phyloP scores from a whole-genome alignment of 2,329 filamentous ascomycete species.

The Plenodomus biglobosus region DNA sequence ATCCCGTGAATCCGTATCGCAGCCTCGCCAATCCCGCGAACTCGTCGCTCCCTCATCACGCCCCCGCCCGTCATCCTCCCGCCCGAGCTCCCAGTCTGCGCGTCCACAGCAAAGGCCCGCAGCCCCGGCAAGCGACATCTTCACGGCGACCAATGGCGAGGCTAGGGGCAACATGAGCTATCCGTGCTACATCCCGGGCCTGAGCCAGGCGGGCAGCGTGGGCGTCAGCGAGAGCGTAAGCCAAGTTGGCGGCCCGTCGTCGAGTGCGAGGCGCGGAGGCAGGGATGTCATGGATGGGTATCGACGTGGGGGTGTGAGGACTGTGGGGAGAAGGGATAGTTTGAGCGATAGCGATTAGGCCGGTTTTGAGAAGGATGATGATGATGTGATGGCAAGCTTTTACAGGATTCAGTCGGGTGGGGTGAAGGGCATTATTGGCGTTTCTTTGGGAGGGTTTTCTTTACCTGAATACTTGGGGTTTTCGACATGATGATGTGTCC shows the following conservation, averaged over 20 bases:
- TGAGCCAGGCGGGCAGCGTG: slow-evolving; percentile 47
- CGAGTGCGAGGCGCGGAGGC: slow-evolving; percentile 30
- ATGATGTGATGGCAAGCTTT: no score
- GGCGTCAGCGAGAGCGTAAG: slow-evolving; percentile 44
- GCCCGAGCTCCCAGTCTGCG: slow-evolving; percentile 25
- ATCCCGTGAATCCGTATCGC: slow-evolving; percentile 6
- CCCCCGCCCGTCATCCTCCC: slow-evolving; percentile 33
- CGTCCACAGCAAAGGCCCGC: slow-evolving; percentile 7
- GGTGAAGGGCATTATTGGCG: no score
- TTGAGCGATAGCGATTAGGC: slow-evolving; percentile 57
- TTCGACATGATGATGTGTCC: no score
- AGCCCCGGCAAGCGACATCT: slow-evolving; percentile 35
- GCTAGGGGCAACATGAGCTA: slow-evolving; percentile 57
- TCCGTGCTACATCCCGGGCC: slow-evolving; percentile 58
- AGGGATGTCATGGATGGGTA: slow-evolving; percentile 50
- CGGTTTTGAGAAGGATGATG: no score
- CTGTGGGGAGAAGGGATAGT: slow-evolving; percentile 51
- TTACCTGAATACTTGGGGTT: no score
- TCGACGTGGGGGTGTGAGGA: slow-evolving; percentile 45
- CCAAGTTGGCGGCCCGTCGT: slow-evolving; percentile 41
- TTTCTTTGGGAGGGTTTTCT: no score
- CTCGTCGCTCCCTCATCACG: slow-evolving; percentile 13
- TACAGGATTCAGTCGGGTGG: no score
- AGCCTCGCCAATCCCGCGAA: slow-evolving; percentile 20
- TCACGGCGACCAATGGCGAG: slow-evolving; percentile 44